These are phyloP conservation scores for Agaricus sinodeliciosus DNA, from an alignment of 768 basidiomycete genomes.

Conservation along the genomic window DNA sequence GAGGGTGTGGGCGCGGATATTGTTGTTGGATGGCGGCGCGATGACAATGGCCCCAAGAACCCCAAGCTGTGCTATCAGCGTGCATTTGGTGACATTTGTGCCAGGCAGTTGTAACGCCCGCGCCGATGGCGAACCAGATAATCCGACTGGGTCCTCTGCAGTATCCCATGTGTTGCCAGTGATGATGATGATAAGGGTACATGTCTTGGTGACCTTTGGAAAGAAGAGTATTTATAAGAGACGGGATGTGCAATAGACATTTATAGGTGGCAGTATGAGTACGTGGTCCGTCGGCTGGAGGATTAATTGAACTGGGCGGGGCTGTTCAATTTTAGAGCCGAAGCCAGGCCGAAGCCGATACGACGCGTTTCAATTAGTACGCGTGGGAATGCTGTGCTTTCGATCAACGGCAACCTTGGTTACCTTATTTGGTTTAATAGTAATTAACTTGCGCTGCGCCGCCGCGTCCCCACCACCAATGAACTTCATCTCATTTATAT, in stretches of 20 bases:
- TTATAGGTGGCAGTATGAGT: too few species aligned
- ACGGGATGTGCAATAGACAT: background rate
- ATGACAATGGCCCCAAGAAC: constrained; percentile 25
- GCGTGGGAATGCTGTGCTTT: background rate
- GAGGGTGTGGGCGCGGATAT: background rate
- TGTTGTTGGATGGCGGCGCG: constrained; percentile 12
- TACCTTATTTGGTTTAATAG: too few species aligned
- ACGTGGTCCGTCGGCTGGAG: background rate
- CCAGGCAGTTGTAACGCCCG: constrained; percentile 33
- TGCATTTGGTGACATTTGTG: constrained; percentile 33
- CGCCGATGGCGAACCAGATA: constrained; percentile 66
- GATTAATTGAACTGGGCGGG: background rate
- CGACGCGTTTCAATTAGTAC: background rate
- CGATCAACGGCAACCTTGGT: too few species aligned
- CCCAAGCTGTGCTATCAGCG: constrained; percentile 16
- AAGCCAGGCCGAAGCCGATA: constrained; percentile 1
- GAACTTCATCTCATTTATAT: too few species aligned
- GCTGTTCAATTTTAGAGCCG: background rate
- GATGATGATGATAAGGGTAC: background rate
- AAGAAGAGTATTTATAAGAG: background rate
- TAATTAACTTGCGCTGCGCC: too few species aligned
- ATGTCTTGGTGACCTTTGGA: background rate
- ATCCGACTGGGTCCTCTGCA: constrained; percentile 45
- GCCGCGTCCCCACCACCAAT: too few species aligned
- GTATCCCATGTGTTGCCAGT: constrained; percentile 5